Evolutionary conservation across 2,329 filamentous ascomycete species (phyloP), one percentile per base, ranked within the genome.

Genomic region (Cladosporium sp.): DNA sequence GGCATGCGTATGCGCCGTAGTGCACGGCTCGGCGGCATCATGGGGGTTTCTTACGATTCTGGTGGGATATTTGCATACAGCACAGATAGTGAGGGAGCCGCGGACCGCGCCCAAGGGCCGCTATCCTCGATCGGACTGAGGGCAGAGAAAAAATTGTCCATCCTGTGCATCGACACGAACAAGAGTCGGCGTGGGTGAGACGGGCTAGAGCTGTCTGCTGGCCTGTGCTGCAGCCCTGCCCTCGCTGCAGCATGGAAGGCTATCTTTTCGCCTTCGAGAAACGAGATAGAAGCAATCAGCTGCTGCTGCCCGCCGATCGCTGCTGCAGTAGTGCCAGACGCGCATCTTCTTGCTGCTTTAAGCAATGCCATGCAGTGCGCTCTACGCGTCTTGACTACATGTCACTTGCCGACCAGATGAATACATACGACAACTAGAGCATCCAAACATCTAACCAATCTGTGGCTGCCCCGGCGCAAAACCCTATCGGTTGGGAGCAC

Each of bases 121-220:
- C 58, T 53, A 61, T 51, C 25, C 58, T 61, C 28, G n/a, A 61
- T 61, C n/a, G n/a, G 56, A 58, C 13, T 5, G n/a, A n/a, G 36
- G 23, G 32, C 36, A 23, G 23, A 58, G 23, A 58, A 58, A 46
- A 39, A 39, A 43, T n/a, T 43, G 18, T 43, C 36, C 36, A 43
- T 39, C 36, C 16, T 18, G 16, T 36, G 36, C 32, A 30, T 23
- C 53, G 32, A 36, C 21, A 30, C 54, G 32, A 57, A 36, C 14
- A 32, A 21, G 16, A n/a, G 18, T 32, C 51, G 51, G 16, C 51
- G 32, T 57, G 18, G 54, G 54, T 57, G 54, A 57, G 32, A 32
- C n/a, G 56, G 56, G 32, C 30, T 46, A 58, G 56, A 28, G 32
- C 56, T 28, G 6, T 30, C 36, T 46, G n/a, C 23, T 26, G 56